Percentiles rank a stretch among this genome's conserved stretches.
These are phyloP conservation scores for Leccinum subtestaceum DNA, from an alignment of 768 basidiomycete genomes.

Conservation along the genomic window DNA sequence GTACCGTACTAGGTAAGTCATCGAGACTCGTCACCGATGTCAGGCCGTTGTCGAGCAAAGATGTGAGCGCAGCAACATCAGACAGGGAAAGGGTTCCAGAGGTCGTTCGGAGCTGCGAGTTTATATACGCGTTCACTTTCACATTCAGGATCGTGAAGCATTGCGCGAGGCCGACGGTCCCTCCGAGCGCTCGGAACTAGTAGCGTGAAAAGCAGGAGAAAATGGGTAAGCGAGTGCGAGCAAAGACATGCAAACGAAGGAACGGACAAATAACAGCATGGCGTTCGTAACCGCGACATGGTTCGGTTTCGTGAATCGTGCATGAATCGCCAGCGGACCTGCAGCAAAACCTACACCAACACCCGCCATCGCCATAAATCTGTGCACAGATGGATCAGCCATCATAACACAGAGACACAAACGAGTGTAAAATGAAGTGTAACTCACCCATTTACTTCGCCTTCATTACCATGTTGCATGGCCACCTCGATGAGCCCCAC, in stretches of 20 bases:
- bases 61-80: slow-evolving; percentile 28
- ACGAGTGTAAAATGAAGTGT: not conserved
- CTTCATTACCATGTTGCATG: slow-evolving; percentile 37
- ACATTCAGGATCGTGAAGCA: slow-evolving; percentile 47
- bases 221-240: not conserved
- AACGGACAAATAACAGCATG: slow-evolving; percentile 44
- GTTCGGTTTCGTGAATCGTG: slow-evolving; percentile 42
- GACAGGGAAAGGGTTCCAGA: slow-evolving; percentile 30
- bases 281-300: slow-evolving; percentile 44
- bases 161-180: slow-evolving; percentile 52
- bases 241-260: not conserved
- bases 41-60: slow-evolving; percentile 26
- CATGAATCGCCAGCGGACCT: slow-evolving; percentile 42
- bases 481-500: slow-evolving; percentile 44
- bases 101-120: slow-evolving; percentile 12
- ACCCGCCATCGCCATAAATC: slow-evolving; percentile 46
- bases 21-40: slow-evolving; percentile 37
- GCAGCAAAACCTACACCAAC: slow-evolving; percentile 42
- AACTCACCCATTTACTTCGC: slow-evolving; percentile 36
- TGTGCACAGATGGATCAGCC: slow-evolving; percentile 7
- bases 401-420: not conserved
- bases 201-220: no score
- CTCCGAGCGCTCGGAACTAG: slow-evolving; percentile 49
- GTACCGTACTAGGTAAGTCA: slow-evolving; percentile 35
- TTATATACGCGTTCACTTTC: slow-evolving; percentile 39